phyloP scores from a whole-genome alignment of 2,329 filamentous ascomycete genomes.

The Orbilia javanica region DNA sequence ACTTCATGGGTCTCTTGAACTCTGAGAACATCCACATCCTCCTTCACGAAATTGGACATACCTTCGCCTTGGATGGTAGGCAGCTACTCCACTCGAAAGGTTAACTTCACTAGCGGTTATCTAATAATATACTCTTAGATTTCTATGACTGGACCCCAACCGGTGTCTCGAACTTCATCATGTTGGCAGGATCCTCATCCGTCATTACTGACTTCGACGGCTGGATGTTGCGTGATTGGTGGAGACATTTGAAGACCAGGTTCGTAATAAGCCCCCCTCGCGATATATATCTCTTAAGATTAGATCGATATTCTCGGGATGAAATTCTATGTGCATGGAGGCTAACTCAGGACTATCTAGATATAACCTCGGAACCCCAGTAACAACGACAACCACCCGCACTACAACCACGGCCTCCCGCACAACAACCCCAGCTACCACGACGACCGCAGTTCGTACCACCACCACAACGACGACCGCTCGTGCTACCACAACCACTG shows the following conservation, averaged over 20 bases:
- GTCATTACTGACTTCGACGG: conserved; percentile 68
- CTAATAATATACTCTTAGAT: conserved; percentile 60
- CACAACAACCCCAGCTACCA: conserved; percentile 24
- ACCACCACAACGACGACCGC: conserved; percentile 24
- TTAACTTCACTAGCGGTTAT: background rate
- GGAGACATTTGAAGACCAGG: conserved; percentile 63
- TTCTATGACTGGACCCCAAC: conserved; percentile 68
- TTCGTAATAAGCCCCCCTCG: background rate
- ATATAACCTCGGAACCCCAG: conserved; percentile 23
- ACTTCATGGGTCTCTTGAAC: conserved; percentile 66
- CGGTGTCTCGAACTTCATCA: conserved; percentile 67
- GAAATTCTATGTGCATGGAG: too few species aligned
- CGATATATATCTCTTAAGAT: background rate
- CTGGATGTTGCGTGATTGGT: conserved; percentile 69
- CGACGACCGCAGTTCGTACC: conserved; percentile 18
- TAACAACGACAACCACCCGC: conserved; percentile 20
- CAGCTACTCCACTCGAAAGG: background rate
- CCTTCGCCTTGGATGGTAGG: conserved; percentile 66
- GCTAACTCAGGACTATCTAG: background rate
- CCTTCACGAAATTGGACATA: conserved; percentile 68
- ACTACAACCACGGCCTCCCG: background rate
- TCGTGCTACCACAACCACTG: conserved; percentile 36
- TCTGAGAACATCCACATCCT: conserved; percentile 67
- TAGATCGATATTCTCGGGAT: too few species aligned
- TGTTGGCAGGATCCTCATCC: conserved; percentile 67